Percentiles rank a stretch among this genome's conserved stretches.
Evolutionary conservation across 345 rosid genomes (phyloP).

Genomic region (Geranium rotundifolium): DNA sequence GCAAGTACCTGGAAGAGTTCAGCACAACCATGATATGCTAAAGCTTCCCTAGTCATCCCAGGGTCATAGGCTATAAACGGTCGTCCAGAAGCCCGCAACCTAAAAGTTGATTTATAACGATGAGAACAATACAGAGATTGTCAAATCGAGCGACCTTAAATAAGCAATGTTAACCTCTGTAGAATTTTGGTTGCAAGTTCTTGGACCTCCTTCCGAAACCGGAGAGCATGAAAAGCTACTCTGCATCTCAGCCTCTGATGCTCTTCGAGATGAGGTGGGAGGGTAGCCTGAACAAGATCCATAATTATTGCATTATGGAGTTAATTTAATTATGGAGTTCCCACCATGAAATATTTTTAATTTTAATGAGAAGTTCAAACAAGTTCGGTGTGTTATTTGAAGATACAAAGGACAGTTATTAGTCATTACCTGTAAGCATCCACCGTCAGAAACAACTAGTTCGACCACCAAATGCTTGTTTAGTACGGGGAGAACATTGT

Average conservation of each 20-base stretch:
- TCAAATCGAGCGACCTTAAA: not conserved
- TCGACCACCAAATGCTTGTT: slow-evolving; percentile 83
- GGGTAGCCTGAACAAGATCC: slow-evolving; percentile 42
- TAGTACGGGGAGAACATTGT: slow-evolving; percentile 74
- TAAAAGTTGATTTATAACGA: slow-evolving; percentile 13
- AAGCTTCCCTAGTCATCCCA: slow-evolving; percentile 91
- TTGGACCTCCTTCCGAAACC: slow-evolving; percentile 75
- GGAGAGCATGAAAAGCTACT: slow-evolving; percentile 77
- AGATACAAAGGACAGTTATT: not conserved
- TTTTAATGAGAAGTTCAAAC: too few relatives aligned
- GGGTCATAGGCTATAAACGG: slow-evolving; percentile 96
- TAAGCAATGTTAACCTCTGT: slow-evolving; percentile 37
- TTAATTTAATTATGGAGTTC: too few relatives aligned
- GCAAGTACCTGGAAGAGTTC: slow-evolving; percentile 94
- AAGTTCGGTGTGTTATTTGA: not conserved
- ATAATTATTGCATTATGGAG: too few relatives aligned
- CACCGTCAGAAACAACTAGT: slow-evolving; percentile 77
- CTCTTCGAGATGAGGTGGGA: slow-evolving; percentile 75
- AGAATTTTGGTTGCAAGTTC: slow-evolving; percentile 71
- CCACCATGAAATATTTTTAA: too few relatives aligned
- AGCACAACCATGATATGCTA: slow-evolving; percentile 91
- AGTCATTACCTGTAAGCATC: slow-evolving; percentile 76
- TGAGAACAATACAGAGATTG: not conserved
- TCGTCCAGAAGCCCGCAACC: slow-evolving; percentile 71
- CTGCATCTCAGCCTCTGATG: slow-evolving; percentile 91